These are phyloP conservation scores for Neospermospora avenae DNA, from an alignment of 2,329 filamentous ascomycete genomes.

Conservation along the genomic window DNA sequence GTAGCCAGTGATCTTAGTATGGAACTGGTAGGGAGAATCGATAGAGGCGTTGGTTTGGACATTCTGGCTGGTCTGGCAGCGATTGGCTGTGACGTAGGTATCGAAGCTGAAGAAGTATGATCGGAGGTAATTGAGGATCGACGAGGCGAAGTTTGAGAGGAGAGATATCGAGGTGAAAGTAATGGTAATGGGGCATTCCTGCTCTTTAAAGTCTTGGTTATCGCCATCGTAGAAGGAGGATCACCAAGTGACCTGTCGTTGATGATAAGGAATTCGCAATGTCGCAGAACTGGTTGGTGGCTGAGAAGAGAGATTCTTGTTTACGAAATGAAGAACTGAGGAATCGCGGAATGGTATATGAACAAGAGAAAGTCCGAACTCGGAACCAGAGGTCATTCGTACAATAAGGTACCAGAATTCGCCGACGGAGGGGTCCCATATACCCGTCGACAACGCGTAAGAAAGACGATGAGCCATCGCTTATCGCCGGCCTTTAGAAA, in stretches of 20 bases:
- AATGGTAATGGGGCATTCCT: slow-evolving; percentile 10
- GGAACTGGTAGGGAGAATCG: slow-evolving; percentile 62
- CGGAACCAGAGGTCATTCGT: background rate
- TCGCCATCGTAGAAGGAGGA: slow-evolving; percentile 19
- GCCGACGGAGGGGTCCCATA: no score
- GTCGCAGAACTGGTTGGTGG: no score
- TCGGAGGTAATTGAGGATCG: slow-evolving; percentile 22
- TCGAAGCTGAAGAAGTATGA: slow-evolving; percentile 17
- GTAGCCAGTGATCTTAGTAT: slow-evolving; percentile 68
- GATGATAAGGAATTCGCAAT: background rate
- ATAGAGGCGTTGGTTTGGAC: slow-evolving; percentile 46
- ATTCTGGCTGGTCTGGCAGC: slow-evolving; percentile 19
- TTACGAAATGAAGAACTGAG: background rate
- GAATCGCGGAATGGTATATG: background rate
- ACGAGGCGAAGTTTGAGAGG: slow-evolving; percentile 27
- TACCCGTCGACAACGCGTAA: no score
- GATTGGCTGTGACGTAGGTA: slow-evolving; percentile 13
- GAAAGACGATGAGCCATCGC: background rate
- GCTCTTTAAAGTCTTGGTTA: slow-evolving; percentile 14
- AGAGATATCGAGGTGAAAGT: slow-evolving; percentile 19
- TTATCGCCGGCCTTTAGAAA: background rate
- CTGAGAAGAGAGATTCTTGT: background rate
- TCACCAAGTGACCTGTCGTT: no score
- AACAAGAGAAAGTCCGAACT: background rate
- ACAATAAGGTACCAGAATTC: no score